Base-by-base conservation (phyloP, 495 filamentous ascomycete genomes). In the Penicillium soppii region DNA sequence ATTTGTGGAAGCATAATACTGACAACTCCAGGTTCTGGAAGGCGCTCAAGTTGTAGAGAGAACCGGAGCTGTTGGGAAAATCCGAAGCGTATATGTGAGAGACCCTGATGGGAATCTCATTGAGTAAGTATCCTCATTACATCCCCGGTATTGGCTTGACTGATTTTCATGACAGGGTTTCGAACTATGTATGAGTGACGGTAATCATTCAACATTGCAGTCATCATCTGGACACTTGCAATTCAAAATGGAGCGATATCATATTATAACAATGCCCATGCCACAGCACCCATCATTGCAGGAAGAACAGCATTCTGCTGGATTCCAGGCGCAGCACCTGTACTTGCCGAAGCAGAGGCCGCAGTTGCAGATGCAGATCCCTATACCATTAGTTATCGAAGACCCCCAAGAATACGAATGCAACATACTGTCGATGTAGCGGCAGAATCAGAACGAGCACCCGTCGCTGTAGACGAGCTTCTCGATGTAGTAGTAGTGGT, bases 21-120 rank as follows among this genome's bases (percentile, higher is more conserved):
- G 25, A 62, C 30, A 1, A 30, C 1, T 26, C 15, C 43, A 66
- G 62, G 47, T 66, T 7, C 48, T 77, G 7, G 76, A 78, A 47
- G 72, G 73, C 12, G 68, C 68, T 4, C 55, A 70, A 23, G 65
- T 81, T 25, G 79, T 82, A 8, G 62, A 70, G 22, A 60, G 78
- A 29, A 81, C 76, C 0, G 78, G 79, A 13, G 77, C 78, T 2
- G 62, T 66, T 16, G 74, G 74, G 4, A 74, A 67, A 38, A 50
- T 82, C n/a, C 63, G 71, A 15, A 82, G 79, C 61, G 72, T 81
- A 2, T 81, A 81, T 67, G 68, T 75, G 53, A 64, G 79, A 25
- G 79, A 82, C 62, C 77, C 78, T 1, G 79, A 82, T 71, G 76
- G 73, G 15, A 82, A 82, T 63, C 63, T 82, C 23, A 72, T 82